phyloP scores from a whole-genome alignment of 2,329 filamentous ascomycete genomes.

The Cercospora brassicicola region DNA sequence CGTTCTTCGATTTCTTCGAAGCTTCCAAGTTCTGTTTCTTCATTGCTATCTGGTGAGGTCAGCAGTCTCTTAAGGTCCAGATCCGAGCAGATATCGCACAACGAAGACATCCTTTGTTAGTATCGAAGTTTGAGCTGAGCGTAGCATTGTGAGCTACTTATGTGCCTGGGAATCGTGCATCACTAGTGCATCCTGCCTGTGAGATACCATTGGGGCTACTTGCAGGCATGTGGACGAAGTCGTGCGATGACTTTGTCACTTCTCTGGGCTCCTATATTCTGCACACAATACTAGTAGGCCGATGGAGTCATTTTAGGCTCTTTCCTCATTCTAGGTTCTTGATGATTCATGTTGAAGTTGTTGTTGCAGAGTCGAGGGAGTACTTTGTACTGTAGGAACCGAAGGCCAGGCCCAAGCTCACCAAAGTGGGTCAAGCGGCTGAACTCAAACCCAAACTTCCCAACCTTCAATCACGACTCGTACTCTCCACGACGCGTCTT shows the following conservation, averaged over 20 bases:
- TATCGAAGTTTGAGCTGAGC: background rate
- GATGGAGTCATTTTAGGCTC: no score
- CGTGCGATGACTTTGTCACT: no score
- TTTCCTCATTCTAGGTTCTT: no score
- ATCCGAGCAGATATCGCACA: background rate
- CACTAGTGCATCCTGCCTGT: background rate
- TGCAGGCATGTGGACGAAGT: background rate
- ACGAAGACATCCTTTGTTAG: background rate
- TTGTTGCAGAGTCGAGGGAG: background rate
- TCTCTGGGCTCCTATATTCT: no score
- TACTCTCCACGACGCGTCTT: background rate
- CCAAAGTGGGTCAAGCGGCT: constrained; percentile 1
- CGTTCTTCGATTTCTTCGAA: background rate
- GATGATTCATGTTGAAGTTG: background rate
- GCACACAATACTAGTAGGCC: no score
- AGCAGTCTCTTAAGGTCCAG: background rate
- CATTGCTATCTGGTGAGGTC: background rate
- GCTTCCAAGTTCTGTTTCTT: background rate
- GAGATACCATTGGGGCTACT: background rate
- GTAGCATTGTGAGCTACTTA: background rate
- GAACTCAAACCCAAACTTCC: background rate
- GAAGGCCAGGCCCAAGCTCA: background rate
- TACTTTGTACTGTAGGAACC: background rate
- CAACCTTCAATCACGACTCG: background rate
- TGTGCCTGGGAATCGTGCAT: background rate